Base-by-base conservation (phyloP, 257 asterid genomes). In the Hygrophila difformis region DNA sequence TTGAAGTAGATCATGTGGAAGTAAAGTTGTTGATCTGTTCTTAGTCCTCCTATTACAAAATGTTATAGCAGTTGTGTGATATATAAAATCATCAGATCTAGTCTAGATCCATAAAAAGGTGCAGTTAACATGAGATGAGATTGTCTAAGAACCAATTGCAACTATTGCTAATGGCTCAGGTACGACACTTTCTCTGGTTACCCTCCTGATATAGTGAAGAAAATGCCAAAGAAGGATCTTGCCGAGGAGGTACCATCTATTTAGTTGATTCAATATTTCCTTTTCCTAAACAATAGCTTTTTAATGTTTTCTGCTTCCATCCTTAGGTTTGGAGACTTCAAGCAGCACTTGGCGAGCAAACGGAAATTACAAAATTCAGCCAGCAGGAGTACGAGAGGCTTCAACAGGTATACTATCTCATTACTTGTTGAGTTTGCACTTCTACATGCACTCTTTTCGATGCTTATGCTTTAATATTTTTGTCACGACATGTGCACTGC, bases 321-420 rank as follows among this genome's bases (percentile, higher is more conserved):
- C 37, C 23, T 55, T 12, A 91, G 99, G 95, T 91, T 52, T 91
- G 97, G 97, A 86, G 97, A 74, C 99, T 91, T 74, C 99, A 91
- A 76, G 99, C 99, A 54, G 99, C 99, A 60, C 94, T 91, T 47
- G 97, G 97, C 46, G 99, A 91, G 72, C 99, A 86, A 68, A 74
- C 93, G 9, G 97, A 91, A 66, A 91, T 91, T 56, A 91, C 99
- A 6, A 91, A 86, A 69, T 66, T 70, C 59, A 91, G 89, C 72
- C 97, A 80, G 73, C 97, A 86, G 72, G 94, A 86, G 62, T 91
- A 86, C 47, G 97, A 91, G 71, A 79, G 95, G 48, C 93, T 91
- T 46, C 99, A 91, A 68, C 75, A 81, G 62, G 99, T 91, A 78
- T 20, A 51, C 3, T 49, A 47, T 17, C 35, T 3, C 39, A 47